Evolutionary conservation across 225 moss, liverwort and hornwort genomes (phyloP).

Genomic region (Climacium dendroides): DNA sequence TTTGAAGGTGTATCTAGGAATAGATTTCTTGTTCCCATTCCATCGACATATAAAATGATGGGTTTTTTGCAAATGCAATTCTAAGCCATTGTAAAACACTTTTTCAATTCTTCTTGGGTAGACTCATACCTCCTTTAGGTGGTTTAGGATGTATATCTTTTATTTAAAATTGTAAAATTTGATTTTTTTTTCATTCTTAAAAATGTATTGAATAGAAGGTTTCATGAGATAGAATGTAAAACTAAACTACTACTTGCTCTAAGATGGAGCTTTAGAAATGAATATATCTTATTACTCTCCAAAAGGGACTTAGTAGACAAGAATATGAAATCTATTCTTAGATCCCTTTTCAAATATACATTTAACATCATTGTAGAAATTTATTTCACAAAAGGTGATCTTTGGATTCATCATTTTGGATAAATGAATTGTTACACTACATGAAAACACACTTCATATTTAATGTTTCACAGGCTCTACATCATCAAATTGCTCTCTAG

Average conservation of each 20-base stretch:
- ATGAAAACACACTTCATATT: neutral
- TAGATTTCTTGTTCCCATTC: neutral
- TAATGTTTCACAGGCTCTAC: rapidly evolving
- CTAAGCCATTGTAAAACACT: rapidly evolving
- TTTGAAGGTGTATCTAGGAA: rapidly evolving
- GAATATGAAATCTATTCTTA: rapidly evolving
- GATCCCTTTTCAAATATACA: rapidly evolving
- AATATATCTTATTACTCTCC: neutral
- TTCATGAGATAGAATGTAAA: neutral
- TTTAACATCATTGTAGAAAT: neutral
- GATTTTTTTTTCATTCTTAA: neutral
- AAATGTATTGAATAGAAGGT: neutral
- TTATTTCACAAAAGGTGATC: neutral
- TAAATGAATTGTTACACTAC: neutral
- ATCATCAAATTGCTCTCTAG: too few relatives aligned
- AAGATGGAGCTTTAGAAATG: too few relatives aligned
- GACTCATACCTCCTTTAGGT: neutral
- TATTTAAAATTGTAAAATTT: neutral
- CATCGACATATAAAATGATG: rapidly evolving
- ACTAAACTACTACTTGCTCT: too few relatives aligned
- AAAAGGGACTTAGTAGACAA: rapidly evolving
- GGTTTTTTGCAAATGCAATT: neutral
- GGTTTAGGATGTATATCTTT: neutral
- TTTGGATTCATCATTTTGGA: neutral
- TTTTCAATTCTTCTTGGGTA: too few relatives aligned